phyloP scores from a whole-genome alignment of 805 yeast genomes.

The Kluyveromyces nonfermentans region DNA sequence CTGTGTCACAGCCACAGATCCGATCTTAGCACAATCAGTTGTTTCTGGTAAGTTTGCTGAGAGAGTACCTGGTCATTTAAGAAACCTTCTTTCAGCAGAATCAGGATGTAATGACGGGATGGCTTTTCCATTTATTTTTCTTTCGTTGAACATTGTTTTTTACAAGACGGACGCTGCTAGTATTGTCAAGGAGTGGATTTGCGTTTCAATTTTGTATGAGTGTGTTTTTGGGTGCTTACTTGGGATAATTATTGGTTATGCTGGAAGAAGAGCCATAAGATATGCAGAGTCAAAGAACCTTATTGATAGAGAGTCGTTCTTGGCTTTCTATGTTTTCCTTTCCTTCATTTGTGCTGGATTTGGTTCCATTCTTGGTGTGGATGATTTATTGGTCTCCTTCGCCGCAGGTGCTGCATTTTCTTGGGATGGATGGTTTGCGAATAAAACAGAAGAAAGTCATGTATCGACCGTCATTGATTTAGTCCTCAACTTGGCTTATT shows the following conservation, averaged over 20 bases:
- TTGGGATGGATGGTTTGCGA: conserved; percentile 88
- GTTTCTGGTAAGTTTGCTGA: conserved; percentile 86
- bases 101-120: conserved; percentile 89
- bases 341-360: conserved; percentile 83
- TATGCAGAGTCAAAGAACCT: conserved; percentile 60
- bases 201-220: conserved; percentile 68
- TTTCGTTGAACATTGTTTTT: conserved; percentile 60
- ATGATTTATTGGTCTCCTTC: conserved; percentile 80
- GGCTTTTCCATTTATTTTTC: conserved; percentile 84
- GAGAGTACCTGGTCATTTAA: conserved; percentile 86
- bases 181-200: conserved; percentile 73
- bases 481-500: conserved; percentile 72
- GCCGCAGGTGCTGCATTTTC: conserved; percentile 91
- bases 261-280: conserved; percentile 59
- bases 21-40: conserved; percentile 89
- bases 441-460: conserved; percentile 73
- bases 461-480: conserved; percentile 87
- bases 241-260: conserved; percentile 65
- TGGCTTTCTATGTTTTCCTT: conserved; percentile 73
- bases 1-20: conserved; percentile 92
- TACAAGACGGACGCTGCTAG: conserved; percentile 55
- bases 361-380: conserved; percentile 81
- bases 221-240: conserved; percentile 70
- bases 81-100: conserved; percentile 76
- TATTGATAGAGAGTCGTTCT: conserved; percentile 82